Evolutionary conservation across 75 land plant species (phyloP).

Genomic region (Pinus tabuliformis): DNA sequence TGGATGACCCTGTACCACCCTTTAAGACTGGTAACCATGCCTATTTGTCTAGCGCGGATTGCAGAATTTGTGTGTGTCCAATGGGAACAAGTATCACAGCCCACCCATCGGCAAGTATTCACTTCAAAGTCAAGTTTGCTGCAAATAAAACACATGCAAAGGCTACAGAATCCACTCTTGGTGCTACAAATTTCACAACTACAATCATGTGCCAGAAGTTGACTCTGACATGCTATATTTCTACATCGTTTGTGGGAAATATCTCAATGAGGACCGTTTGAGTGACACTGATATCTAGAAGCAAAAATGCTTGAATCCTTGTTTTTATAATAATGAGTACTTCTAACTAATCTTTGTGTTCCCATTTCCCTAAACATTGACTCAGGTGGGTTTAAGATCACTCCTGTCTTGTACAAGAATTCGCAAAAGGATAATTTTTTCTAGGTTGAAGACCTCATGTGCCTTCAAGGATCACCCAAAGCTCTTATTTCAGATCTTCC

Average conservation of each 20-base stretch:
- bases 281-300: slow-evolving; percentile 73
- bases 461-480: slow-evolving; percentile 75
- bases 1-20: slow-evolving; percentile 34
- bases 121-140: slow-evolving; percentile 95
- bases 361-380: slow-evolving; percentile 39
- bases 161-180: slow-evolving; percentile 87
- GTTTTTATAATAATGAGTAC: slow-evolving; percentile 86
- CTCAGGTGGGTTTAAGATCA: slow-evolving; percentile 65
- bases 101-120: slow-evolving; percentile 92
- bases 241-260: slow-evolving; percentile 79
- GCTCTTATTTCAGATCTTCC: slow-evolving; percentile 72
- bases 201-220: slow-evolving; percentile 85
- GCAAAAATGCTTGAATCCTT: slow-evolving; percentile 90
- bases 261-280: slow-evolving; percentile 82
- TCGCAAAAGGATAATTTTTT: slow-evolving; percentile 76
- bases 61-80: slow-evolving; percentile 99
- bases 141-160: slow-evolving; percentile 94
- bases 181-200: slow-evolving; percentile 76
- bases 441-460: slow-evolving; percentile 68
- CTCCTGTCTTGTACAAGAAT: slow-evolving; percentile 67
- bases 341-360: slow-evolving; percentile 74
- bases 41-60: slow-evolving; percentile 66
- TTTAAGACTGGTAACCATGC: slow-evolving; percentile 59
- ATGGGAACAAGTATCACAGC: slow-evolving; percentile 92
- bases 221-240: slow-evolving; percentile 80